Conservation (phyloP, 768 basidiomycete genomes). For the Suillus weaverae region DNA sequence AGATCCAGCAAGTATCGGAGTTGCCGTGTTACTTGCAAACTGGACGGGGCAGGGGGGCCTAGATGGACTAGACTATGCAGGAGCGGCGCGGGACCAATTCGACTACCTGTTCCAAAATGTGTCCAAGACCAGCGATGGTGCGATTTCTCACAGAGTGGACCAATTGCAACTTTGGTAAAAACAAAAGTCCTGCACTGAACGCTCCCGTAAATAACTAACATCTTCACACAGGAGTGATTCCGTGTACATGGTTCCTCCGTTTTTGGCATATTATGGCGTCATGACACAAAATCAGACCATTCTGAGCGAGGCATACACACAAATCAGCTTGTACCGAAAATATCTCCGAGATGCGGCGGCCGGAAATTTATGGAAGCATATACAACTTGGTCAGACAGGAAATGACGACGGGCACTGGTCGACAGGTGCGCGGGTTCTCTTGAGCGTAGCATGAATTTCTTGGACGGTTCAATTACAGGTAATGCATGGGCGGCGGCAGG, state of each 20-base stretch:
- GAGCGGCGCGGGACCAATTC: constrained; percentile 66
- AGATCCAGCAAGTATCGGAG: constrained; percentile 80
- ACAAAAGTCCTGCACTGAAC: background rate
- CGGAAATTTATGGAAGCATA: constrained; percentile 73
- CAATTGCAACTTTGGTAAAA: constrained; percentile 73
- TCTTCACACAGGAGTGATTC: constrained; percentile 62
- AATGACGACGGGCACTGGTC: constrained; percentile 78
- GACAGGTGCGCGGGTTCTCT: constrained; percentile 49
- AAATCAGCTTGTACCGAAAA: constrained; percentile 69
- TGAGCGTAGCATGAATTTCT: background rate
- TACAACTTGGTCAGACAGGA: constrained; percentile 52
- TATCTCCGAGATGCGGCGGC: constrained; percentile 55
- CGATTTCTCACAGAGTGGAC: constrained; percentile 73
- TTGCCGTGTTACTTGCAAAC: constrained; percentile 64
- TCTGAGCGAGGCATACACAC: constrained; percentile 64
- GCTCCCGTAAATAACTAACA: background rate
- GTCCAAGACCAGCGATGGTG: constrained; percentile 70
- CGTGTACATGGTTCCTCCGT: constrained; percentile 85
- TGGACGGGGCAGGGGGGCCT: constrained; percentile 41
- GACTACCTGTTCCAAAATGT: constrained; percentile 56
- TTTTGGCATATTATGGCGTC: constrained; percentile 82
- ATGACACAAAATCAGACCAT: constrained; percentile 56
- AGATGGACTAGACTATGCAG: constrained; percentile 54
- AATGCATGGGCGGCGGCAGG: constrained; percentile 91
- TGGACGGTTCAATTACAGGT: constrained; percentile 40